Percentiles rank a stretch among this genome's conserved stretches.
Conservation (phyloP, 768 basidiomycete species). For the Pleurotus djamor region DNA sequence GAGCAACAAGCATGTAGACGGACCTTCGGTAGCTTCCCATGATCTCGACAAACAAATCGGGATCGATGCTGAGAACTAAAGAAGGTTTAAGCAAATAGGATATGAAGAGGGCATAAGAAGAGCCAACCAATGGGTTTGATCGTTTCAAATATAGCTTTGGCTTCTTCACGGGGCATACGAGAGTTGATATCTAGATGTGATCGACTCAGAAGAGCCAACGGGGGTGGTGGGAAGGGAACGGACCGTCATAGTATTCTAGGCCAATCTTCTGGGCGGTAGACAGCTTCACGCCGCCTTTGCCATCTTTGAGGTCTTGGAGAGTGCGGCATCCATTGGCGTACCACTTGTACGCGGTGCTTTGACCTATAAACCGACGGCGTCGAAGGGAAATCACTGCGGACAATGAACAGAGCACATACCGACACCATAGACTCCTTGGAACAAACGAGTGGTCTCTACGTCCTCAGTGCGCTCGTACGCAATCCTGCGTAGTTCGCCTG, state of each 20-base stretch:
- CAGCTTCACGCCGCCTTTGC: conserved; percentile 62
- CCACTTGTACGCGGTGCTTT: conserved; percentile 67
- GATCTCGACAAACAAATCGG: conserved; percentile 71
- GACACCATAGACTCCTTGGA: conserved; percentile 86
- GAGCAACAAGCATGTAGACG: conserved; percentile 7
- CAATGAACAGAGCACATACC: conserved; percentile 41
- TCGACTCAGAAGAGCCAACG: not conserved
- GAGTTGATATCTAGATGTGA: conserved; percentile 64
- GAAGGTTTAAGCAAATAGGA: not conserved
- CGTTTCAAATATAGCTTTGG: conserved; percentile 64
- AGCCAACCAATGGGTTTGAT: conserved; percentile 69
- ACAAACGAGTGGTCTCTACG: conserved; percentile 50
- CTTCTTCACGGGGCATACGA: conserved; percentile 85
- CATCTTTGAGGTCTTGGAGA: conserved; percentile 65
- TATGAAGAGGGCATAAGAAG: not conserved
- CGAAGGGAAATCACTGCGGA: not conserved
- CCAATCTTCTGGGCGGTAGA: conserved; percentile 64
- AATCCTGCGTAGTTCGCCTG: conserved; percentile 70
- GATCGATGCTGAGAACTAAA: conserved; percentile 69
- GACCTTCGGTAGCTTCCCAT: conserved; percentile 91
- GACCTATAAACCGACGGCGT: conserved; percentile 38
- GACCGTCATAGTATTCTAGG: conserved; percentile 68
- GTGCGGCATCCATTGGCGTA: conserved; percentile 75
- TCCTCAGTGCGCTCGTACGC: conserved; percentile 66
- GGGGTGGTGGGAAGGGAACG: conserved; percentile 10